These are phyloP conservation scores for Suhomyces bokatorum DNA, from an alignment of 1,139 yeast species.

Conservation along the genomic window DNA sequence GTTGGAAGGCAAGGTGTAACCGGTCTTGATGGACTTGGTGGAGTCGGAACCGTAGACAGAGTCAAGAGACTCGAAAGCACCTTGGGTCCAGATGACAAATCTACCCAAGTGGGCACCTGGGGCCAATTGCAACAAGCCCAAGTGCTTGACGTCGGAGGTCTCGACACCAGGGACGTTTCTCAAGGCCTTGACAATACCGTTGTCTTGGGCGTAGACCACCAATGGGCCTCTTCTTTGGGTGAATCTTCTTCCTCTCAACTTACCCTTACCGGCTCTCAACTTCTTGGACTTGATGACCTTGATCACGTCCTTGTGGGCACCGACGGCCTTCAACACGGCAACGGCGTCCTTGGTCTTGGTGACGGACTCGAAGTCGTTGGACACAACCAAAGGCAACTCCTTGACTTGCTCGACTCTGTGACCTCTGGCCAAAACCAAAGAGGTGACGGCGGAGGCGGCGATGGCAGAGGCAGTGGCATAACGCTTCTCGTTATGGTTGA, in stretches of 20 bases:
- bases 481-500: slow-evolving; percentile 99
- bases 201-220: slow-evolving; percentile 97
- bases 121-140: slow-evolving; percentile 97
- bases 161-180: slow-evolving; percentile 99
- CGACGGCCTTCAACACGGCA: slow-evolving; percentile 96
- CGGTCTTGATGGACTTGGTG: slow-evolving; percentile 80
- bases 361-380: slow-evolving; percentile 90
- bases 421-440: slow-evolving; percentile 99
- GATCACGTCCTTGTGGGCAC: slow-evolving; percentile 98
- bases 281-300: slow-evolving; percentile 98
- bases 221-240: slow-evolving; percentile 99
- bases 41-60: slow-evolving; percentile 95
- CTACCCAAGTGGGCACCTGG: slow-evolving; percentile 99
- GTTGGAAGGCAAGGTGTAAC: slow-evolving; percentile 92
- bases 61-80: slow-evolving; percentile 96
- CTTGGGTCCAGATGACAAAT: slow-evolving; percentile 99
- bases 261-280: slow-evolving; percentile 99
- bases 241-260: slow-evolving; percentile 99
- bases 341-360: slow-evolving; percentile 98
- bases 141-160: slow-evolving; percentile 88
- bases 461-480: slow-evolving; percentile 99
- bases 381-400: slow-evolving; percentile 97
- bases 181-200: slow-evolving; percentile 97
- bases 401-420: slow-evolving; percentile 99
- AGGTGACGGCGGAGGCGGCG: slow-evolving; percentile 98